Conservation (phyloP, 352 stramenopile genomes). For the Phytophthora pisi region DNA sequence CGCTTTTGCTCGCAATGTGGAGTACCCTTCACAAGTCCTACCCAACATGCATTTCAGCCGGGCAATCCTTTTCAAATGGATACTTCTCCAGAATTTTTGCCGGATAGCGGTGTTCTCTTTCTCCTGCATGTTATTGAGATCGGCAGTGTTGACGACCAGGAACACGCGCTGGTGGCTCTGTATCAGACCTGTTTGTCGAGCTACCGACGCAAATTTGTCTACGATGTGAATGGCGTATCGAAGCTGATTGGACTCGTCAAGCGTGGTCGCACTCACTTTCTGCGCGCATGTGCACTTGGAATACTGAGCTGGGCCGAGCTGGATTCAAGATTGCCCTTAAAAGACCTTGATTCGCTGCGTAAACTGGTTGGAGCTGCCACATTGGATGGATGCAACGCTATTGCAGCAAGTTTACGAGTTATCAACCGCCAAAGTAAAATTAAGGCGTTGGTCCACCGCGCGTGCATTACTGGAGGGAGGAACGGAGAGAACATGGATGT, state of each 20-base stretch:
- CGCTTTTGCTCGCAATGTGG: conserved; percentile 1
- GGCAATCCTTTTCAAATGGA: neutral
- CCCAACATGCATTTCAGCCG: neutral
- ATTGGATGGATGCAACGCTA: neutral
- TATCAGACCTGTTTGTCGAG: neutral
- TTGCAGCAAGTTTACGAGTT: neutral
- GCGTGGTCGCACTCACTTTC: conserved; percentile 1
- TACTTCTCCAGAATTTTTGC: neutral
- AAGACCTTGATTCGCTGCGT: neutral
- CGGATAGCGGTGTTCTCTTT: neutral
- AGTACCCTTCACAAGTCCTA: neutral
- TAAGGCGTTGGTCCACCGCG: conserved; percentile 4
- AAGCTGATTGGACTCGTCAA: neutral
- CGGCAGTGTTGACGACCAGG: neutral
- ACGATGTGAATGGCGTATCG: neutral
- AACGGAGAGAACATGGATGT: neutral
- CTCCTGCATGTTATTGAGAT: neutral
- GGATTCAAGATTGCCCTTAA: neutral
- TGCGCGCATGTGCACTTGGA: neutral
- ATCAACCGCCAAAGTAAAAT: neutral
- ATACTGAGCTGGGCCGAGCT: conserved; percentile 1
- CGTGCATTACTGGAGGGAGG: conserved; percentile 11
- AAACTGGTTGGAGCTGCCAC: neutral
- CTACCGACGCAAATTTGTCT: neutral
- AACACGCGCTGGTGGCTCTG: neutral